A percentile compares a stretch with the other conserved stretches of the same genome.
Evolutionary conservation across 208 protist genomes (phyloP).

Genomic region (Naegleria fowleri): DNA sequence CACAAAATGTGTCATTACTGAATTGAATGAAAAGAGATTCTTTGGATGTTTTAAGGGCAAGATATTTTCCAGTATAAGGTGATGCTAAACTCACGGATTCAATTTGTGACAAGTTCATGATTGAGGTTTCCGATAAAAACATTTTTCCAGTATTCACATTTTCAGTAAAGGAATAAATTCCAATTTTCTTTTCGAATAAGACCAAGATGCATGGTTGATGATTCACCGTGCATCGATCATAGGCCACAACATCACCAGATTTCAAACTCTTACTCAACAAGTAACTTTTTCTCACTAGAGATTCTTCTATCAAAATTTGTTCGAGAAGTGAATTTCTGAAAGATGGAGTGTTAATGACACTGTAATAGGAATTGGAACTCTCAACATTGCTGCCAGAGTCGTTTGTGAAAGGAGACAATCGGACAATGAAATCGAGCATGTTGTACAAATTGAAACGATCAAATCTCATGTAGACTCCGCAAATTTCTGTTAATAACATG

Average conservation of each 20-base stretch:
- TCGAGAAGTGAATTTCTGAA: not conserved
- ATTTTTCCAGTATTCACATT: not conserved
- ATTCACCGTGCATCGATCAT: not conserved
- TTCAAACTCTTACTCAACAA: not conserved
- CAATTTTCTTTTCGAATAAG: not conserved
- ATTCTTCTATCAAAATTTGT: conserved; percentile 10
- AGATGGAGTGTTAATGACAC: not conserved
- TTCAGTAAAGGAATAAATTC: not conserved
- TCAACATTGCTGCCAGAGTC: not conserved
- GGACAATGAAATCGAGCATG: not conserved
- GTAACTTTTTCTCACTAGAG: not conserved
- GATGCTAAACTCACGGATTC: not conserved
- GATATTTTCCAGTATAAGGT: not conserved
- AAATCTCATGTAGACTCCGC: not conserved
- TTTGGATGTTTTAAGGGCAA: not conserved
- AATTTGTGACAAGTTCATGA: not conserved
- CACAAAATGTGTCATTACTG: not conserved
- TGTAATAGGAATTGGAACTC: not conserved
- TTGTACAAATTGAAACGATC: not conserved
- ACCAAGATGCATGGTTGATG: not conserved
- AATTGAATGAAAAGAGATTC: not conserved
- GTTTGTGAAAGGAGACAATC: not conserved
- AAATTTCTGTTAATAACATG: not conserved
- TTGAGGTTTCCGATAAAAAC: not conserved
- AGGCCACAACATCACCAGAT: not conserved